A percentile compares a stretch with the other conserved stretches of the same genome.
Evolutionary conservation across 805 yeast species (phyloP).

Genomic region (Hyphopichia homilentoma): DNA sequence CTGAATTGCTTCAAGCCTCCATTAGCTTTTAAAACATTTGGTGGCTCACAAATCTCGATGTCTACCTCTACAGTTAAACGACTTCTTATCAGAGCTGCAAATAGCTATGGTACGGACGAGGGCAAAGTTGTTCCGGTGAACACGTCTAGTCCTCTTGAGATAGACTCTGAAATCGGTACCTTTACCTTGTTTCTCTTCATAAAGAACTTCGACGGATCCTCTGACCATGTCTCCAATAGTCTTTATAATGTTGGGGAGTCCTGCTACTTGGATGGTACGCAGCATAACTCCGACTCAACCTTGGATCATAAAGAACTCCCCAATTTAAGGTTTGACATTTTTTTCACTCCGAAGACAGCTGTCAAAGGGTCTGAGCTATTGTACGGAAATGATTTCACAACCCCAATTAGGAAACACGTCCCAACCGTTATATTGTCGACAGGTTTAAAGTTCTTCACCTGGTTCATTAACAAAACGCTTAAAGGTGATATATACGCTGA

Average conservation of each 20-base stretch:
- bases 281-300: constrained; percentile 19
- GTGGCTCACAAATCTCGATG: too few species aligned
- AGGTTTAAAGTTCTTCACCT: constrained; percentile 54
- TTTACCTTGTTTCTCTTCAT: constrained; percentile 41
- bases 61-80: constrained; percentile 25
- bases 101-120: constrained; percentile 16
- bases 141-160: constrained; percentile 28
- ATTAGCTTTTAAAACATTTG: too few species aligned
- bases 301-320: constrained; percentile 10
- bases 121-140: constrained; percentile 42
- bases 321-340: constrained; percentile 31
- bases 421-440: constrained; percentile 47
- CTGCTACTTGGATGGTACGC: constrained; percentile 26
- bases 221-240: constrained; percentile 30
- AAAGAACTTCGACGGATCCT: constrained; percentile 44
- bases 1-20: too few species aligned
- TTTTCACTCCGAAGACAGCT: constrained; percentile 38
- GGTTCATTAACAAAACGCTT: constrained; percentile 61
- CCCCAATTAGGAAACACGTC: constrained; percentile 53
- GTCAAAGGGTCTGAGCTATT: constrained; percentile 51
- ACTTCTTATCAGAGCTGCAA: constrained; percentile 29
- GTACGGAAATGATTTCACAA: constrained; percentile 68
- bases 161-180: constrained; percentile 36
- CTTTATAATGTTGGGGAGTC: constrained; percentile 26
- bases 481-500: constrained; percentile 60